Base-by-base conservation (phyloP, 371 early-diverging fungal genomes). In the Mucor irregularis region DNA sequence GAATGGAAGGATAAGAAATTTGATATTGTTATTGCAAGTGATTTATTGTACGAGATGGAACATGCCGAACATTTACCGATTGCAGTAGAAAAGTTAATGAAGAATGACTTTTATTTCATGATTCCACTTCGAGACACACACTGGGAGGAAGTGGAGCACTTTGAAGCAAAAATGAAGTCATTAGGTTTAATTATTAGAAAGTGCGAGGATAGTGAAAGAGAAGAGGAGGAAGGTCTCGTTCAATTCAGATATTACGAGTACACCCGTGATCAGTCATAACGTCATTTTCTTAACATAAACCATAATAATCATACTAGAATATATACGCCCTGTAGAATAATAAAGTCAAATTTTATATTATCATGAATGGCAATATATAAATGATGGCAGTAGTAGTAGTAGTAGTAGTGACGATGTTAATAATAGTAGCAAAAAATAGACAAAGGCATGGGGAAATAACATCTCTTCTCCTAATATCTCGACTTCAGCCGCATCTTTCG, bases 41-140 rank as follows among this genome's bases (percentile, higher is more conserved):
- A 78, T 51, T 37, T 78, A 21, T 52, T 78, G 3, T 78, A 78
- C 51, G 78, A 78, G 29, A 74, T 75, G 69, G 78, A 78, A 25
- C 78, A 75, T 56, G 75, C 75, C 33, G 64, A 73, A 21, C 44
- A 70, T 58, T 37, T 78, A 14, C 78, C 75, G 24, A 52, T 65
- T 8, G 75, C 74, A 5, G 64, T 74, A 11, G 56, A 70, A 14
- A 63, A 67, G 45, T 50, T 74, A 16, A 68, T 71, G 67, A 64
- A 66, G 33, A 56, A 73, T 11, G 73, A 60, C 11, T 71, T 73
- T 51, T 69, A 73, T 47, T 78, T 78, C 33, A 70, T 78, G 73
- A 74, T 73, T 44, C 78, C 78, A 3, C 44, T 78, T 10, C 61
- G 78, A 40, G 55, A 51, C 8, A 70, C 73, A 11, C 75, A 77